Evolutionary conservation across 139 green algal genomes (phyloP).

Genomic region (Picochlorum sp.): DNA sequence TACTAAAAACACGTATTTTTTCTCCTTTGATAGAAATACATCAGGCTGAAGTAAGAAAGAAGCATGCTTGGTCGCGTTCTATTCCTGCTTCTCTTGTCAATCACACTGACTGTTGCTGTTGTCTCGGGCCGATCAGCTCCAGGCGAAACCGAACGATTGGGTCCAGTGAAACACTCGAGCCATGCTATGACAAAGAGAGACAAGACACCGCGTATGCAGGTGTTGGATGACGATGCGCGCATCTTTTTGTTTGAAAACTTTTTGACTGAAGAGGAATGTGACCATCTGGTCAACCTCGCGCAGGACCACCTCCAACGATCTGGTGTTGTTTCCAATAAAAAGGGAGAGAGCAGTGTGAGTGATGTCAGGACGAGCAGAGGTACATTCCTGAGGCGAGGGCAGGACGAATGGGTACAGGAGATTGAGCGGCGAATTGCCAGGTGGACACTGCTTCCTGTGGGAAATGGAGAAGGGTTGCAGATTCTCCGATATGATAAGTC

Average conservation of each 20-base stretch:
- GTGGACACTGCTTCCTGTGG: constrained; percentile 34
- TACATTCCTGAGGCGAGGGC: neutral
- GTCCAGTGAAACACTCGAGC: neutral
- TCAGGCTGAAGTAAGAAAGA: too few species aligned
- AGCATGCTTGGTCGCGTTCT: too few species aligned
- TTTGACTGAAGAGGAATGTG: constrained; percentile 17
- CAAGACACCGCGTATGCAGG: constrained; percentile 5
- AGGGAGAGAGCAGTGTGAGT: constrained; percentile 19
- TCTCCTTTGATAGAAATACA: too few species aligned
- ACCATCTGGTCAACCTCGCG: constrained; percentile 25
- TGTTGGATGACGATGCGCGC: constrained; percentile 18
- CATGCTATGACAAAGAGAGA: neutral
- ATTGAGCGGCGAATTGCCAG: constrained; percentile 41
- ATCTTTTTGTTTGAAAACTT: constrained; percentile 37
- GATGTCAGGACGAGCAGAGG: constrained; percentile 30
- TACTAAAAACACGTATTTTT: too few species aligned
- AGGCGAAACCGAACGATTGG: too few species aligned
- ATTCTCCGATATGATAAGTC: constrained; percentile 30
- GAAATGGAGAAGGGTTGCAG: constrained; percentile 42
- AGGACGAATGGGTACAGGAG: constrained; percentile 18
- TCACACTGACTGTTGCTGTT: too few species aligned
- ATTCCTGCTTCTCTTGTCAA: too few species aligned
- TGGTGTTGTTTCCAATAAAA: constrained; percentile 33
- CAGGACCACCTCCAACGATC: constrained; percentile 16
- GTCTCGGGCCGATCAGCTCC: too few species aligned